phyloP scores from a whole-genome alignment of 106 monocot species.

The Alisma plantagoaquatica region DNA sequence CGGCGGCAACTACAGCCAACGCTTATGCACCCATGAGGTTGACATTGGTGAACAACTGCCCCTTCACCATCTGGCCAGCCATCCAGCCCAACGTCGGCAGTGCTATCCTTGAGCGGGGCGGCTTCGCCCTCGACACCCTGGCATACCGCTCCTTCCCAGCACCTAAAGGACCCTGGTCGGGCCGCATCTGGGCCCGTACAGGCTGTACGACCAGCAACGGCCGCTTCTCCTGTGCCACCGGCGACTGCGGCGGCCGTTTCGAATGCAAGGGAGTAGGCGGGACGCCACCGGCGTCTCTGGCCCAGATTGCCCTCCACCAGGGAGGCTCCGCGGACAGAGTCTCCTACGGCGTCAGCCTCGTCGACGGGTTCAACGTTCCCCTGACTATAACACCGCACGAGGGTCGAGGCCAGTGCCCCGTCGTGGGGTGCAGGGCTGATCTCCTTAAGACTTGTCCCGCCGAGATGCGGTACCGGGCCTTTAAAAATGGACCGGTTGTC shows the following conservation, averaged over 20 bases:
- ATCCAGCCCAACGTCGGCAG: no score
- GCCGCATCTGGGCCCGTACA: conserved; percentile 50
- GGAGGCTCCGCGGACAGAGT: no score
- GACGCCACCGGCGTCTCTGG: conserved; percentile 29
- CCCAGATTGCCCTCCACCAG: conserved; percentile 60
- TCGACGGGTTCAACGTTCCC: no score
- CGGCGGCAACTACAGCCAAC: no score
- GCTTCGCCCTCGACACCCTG: conserved; percentile 30
- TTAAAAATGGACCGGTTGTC: conserved; percentile 39
- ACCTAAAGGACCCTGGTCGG: conserved; percentile 32
- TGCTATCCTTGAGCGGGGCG: conserved; percentile 33
- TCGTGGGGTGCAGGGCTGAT: conserved; percentile 53
- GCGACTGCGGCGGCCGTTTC: conserved; percentile 50
- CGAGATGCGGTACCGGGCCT: conserved; percentile 35
- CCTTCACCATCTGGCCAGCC: conserved; percentile 36
- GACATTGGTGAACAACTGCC: conserved; percentile 54
- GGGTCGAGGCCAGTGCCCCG: conserved; percentile 54
- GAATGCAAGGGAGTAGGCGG: conserved; percentile 36
- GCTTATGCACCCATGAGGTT: conserved; percentile 27
- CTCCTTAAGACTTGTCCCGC: conserved; percentile 58
- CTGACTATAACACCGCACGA: conserved; percentile 55
- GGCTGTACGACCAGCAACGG: conserved; percentile 21
- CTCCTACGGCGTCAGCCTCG: no score
- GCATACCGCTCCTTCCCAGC: conserved; percentile 37
- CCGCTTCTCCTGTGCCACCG: no score